phyloP scores from a whole-genome alignment of 2,329 filamentous ascomycete species.

The Fusarium fracticaudum region DNA sequence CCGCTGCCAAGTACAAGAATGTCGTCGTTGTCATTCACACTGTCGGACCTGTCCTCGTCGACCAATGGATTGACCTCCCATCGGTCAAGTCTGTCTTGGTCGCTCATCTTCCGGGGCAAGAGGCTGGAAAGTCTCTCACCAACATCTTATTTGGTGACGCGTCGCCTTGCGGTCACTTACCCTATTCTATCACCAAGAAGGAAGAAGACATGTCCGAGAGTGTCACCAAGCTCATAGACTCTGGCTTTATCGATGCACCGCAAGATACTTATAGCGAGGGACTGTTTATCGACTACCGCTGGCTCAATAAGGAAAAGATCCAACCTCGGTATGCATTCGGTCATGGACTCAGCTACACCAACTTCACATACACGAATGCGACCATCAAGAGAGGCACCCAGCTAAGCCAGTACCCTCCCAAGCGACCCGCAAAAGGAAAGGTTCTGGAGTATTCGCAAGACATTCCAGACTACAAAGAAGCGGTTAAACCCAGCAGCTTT shows the following conservation, averaged over 20 bases:
- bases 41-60: slow-evolving; percentile 83
- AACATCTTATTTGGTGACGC: slow-evolving; percentile 82
- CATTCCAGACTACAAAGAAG: slow-evolving; percentile 63
- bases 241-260: slow-evolving; percentile 67
- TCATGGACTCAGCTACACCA: slow-evolving; percentile 84
- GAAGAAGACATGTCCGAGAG: slow-evolving; percentile 75
- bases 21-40: slow-evolving; percentile 89
- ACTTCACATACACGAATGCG: slow-evolving; percentile 68
- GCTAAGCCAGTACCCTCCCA: slow-evolving; percentile 52
- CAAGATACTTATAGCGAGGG: slow-evolving; percentile 88
- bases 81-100: slow-evolving; percentile 82
- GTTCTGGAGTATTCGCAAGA: slow-evolving; percentile 57
- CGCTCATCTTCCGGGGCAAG: slow-evolving; percentile 87
- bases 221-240: slow-evolving; percentile 55
- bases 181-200: slow-evolving; percentile 84
- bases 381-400: slow-evolving; percentile 57
- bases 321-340: slow-evolving; percentile 87
- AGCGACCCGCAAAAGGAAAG: slow-evolving; percentile 50
- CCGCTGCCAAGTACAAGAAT: slow-evolving; percentile 63
- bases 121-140: slow-evolving; percentile 82
- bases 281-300: slow-evolving; percentile 87
- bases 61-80: slow-evolving; percentile 81
- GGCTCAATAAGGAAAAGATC: slow-evolving; percentile 82
- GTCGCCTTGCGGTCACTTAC: slow-evolving; percentile 81
- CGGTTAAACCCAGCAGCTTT: slow-evolving; percentile 68